Conservation (phyloP, 2,329 filamentous ascomycete genomes). For the Pyrenochaeta sp. region DNA sequence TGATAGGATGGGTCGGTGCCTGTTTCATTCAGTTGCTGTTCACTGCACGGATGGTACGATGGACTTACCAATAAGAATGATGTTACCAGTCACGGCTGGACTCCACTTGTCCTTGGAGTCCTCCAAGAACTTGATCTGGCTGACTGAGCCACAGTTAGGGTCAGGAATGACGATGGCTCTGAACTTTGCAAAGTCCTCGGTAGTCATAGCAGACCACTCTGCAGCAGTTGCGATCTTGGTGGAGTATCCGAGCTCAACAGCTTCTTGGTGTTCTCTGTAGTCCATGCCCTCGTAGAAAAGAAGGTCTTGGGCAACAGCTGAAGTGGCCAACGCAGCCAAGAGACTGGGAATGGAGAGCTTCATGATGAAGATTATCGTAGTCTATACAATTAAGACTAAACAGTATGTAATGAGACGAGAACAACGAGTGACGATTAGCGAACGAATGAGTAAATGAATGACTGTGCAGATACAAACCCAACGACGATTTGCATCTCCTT, state of each 20-base stretch:
- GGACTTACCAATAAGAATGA: slow-evolving; percentile 22
- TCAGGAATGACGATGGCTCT: slow-evolving; percentile 57
- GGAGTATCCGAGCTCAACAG: slow-evolving; percentile 27
- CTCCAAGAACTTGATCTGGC: slow-evolving; percentile 48
- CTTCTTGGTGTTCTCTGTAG: slow-evolving; percentile 33
- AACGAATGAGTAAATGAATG: not conserved
- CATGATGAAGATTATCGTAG: slow-evolving; percentile 11
- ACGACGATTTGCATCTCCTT: not conserved
- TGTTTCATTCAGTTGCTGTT: slow-evolving; percentile 1
- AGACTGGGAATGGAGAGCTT: slow-evolving; percentile 12
- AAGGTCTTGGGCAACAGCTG: slow-evolving; percentile 32
- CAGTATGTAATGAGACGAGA: not conserved
- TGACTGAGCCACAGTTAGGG: slow-evolving; percentile 39
- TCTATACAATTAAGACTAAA: not conserved
- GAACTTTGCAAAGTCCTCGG: slow-evolving; percentile 54
- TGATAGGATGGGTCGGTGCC: slow-evolving; percentile 22
- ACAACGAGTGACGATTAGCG: not conserved
- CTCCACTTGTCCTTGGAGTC: slow-evolving; percentile 43
- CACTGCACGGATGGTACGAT: not conserved
- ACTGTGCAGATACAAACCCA: not conserved
- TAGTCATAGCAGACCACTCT: slow-evolving; percentile 51
- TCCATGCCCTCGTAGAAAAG: slow-evolving; percentile 38
- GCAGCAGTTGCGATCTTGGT: slow-evolving; percentile 46
- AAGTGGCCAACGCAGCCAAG: slow-evolving; percentile 15
- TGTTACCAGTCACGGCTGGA: slow-evolving; percentile 22